A percentile compares a stretch with the other conserved stretches of the same genome.
phyloP scores from a whole-genome alignment of 345 rosid species.

The Melaleuca alternifolia region DNA sequence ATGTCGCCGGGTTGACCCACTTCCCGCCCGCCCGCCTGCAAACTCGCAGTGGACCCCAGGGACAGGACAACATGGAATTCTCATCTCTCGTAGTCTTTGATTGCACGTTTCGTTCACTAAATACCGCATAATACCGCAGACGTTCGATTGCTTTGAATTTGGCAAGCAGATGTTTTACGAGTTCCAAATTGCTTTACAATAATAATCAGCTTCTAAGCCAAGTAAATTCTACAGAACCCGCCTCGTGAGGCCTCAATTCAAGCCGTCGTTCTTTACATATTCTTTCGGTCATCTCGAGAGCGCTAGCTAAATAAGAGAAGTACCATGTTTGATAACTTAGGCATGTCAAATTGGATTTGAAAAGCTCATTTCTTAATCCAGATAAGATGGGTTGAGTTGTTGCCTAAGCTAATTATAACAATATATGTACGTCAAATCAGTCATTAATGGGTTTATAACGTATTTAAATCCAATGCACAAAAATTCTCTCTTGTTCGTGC shows the following conservation, averaged over 20 bases:
- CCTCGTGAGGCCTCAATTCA: neutral
- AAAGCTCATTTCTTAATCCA: too few species aligned
- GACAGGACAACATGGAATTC: neutral
- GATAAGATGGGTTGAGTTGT: too few species aligned
- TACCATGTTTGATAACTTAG: neutral
- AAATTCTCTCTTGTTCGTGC: too few species aligned
- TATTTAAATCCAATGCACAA: too few species aligned
- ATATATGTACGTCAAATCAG: too few species aligned
- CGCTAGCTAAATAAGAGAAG: neutral
- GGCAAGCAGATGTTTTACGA: neutral
- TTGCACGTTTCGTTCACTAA: neutral
- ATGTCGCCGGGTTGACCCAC: too few species aligned
- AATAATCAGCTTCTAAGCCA: neutral
- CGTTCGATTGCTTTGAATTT: neutral
- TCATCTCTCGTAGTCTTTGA: neutral
- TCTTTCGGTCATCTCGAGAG: neutral
- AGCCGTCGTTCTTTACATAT: neutral
- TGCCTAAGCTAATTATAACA: too few species aligned
- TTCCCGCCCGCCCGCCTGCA: too few species aligned
- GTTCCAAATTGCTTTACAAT: neutral
- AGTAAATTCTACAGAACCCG: neutral
- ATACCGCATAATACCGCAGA: neutral
- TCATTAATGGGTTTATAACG: too few species aligned
- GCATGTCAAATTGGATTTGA: too few species aligned
- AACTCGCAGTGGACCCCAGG: too few species aligned